Percentiles rank a stretch among this genome's conserved stretches.
phyloP scores from a whole-genome alignment of 2,329 filamentous ascomycete genomes.

The Sporothrix luriei region DNA sequence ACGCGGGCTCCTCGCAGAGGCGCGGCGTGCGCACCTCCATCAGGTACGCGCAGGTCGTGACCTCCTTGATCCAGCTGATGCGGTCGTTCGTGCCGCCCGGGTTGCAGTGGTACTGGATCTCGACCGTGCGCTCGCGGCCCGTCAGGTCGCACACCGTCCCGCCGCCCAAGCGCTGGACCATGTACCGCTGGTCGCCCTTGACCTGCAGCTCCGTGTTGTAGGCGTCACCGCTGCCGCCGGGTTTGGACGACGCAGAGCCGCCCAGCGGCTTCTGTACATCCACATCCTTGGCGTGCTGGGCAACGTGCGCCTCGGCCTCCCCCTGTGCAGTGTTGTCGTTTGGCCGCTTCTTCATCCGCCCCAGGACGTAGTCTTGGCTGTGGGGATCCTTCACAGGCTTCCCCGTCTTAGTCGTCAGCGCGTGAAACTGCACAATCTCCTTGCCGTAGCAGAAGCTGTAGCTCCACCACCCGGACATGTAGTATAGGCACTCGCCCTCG shows the following conservation, averaged over 20 bases:
- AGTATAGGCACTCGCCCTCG: conserved; percentile 78
- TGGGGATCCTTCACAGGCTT: conserved; percentile 76
- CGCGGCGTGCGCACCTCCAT: conserved; percentile 92
- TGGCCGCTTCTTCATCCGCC: conserved; percentile 52
- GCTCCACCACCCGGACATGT: conserved; percentile 88
- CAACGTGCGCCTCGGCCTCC: conserved; percentile 5
- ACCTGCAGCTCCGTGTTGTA: conserved; percentile 70
- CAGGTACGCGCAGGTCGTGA: conserved; percentile 85
- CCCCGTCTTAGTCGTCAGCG: conserved; percentile 70
- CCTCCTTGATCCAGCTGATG: conserved; percentile 91
- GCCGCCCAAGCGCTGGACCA: conserved; percentile 77
- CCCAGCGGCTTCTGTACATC: conserved; percentile 33
- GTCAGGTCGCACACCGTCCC: conserved; percentile 88
- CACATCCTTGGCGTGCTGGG: conserved; percentile 32
- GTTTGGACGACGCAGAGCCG: neutral
- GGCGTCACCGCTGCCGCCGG: conserved; percentile 36
- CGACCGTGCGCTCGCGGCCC: conserved; percentile 76
- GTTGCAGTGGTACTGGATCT: conserved; percentile 80
- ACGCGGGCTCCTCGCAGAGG: conserved; percentile 84
- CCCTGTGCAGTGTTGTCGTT: neutral
- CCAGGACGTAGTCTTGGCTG: conserved; percentile 76
- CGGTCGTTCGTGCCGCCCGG: conserved; percentile 71
- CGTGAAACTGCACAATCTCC: conserved; percentile 88
- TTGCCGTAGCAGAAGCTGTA: conserved; percentile 92
- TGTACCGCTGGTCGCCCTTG: conserved; percentile 80